Percentiles rank a stretch among this genome's conserved stretches.
These are phyloP conservation scores for Monascus ruber DNA, from an alignment of 2,329 filamentous ascomycete genomes.

Conservation along the genomic window DNA sequence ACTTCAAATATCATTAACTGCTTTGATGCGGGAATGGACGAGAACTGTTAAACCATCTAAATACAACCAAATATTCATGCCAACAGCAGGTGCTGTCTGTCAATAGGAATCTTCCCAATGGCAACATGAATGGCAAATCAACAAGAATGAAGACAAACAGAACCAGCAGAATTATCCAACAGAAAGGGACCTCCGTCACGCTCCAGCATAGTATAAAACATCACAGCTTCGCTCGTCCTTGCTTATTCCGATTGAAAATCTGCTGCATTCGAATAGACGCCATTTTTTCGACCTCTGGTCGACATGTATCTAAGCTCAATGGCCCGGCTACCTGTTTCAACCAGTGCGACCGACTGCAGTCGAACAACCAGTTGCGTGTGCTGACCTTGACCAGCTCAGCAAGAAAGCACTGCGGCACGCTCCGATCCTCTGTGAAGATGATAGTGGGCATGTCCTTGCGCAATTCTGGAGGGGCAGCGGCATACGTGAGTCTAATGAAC, in stretches of 20 bases:
- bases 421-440: constrained; percentile 17
- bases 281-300: constrained; percentile 13
- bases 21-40: too few relatives aligned
- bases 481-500: constrained; percentile 9
- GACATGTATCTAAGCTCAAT: constrained; percentile 15
- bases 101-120: too few relatives aligned
- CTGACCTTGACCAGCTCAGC: constrained; percentile 22
- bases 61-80: too few relatives aligned
- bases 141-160: too few relatives aligned
- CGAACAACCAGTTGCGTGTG: constrained; percentile 21
- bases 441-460: constrained; percentile 14
- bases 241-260: constrained; percentile 9
- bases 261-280: constrained; percentile 11
- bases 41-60: too few relatives aligned
- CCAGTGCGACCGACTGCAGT: constrained; percentile 23
- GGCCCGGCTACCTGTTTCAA: constrained; percentile 18
- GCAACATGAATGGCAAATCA: too few relatives aligned
- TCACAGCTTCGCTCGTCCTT: constrained; percentile 12
- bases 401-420: constrained; percentile 16
- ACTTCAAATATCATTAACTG: too few relatives aligned
- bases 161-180: too few relatives aligned
- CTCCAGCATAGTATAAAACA: too few relatives aligned
- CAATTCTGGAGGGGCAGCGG: constrained; percentile 11
- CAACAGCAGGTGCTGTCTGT: too few relatives aligned
- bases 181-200: too few relatives aligned